Evolutionary conservation across 2,329 filamentous ascomycete genomes (phyloP).

Genomic region (Didymella segeticola): DNA sequence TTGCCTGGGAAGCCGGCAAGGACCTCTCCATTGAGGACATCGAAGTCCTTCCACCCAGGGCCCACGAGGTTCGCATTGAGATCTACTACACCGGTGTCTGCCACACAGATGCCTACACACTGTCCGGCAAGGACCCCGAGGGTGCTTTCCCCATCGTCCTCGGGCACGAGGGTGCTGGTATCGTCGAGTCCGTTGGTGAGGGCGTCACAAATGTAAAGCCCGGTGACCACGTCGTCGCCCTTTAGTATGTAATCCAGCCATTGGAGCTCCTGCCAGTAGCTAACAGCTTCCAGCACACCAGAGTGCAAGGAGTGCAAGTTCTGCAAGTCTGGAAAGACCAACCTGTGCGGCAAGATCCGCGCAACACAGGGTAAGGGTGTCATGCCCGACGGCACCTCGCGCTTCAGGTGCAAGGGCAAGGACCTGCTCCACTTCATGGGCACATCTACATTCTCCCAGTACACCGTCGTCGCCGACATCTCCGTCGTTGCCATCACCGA

Average conservation of each 20-base stretch:
- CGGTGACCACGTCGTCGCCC: conserved; percentile 78
- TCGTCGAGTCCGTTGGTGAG: conserved; percentile 72
- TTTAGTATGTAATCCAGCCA: conserved; percentile 47
- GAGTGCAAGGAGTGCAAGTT: conserved; percentile 99
- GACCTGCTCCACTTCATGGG: conserved; percentile 99
- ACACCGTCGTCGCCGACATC: conserved; percentile 98
- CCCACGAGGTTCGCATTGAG: conserved; percentile 95
- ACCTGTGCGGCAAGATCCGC: conserved; percentile 98
- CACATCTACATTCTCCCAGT: conserved; percentile 97
- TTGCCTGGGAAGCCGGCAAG: conserved; percentile 96
- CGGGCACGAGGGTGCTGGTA: conserved; percentile 52
- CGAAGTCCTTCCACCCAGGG: conserved; percentile 86
- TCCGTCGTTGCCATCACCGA: conserved; percentile 92
- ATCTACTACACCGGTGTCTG: conserved; percentile 98
- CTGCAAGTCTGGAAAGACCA: conserved; percentile 99
- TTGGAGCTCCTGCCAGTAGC: neutral
- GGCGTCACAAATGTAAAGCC: conserved; percentile 93
- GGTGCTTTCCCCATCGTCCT: conserved; percentile 58
- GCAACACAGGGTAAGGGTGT: conserved; percentile 94
- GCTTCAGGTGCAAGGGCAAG: conserved; percentile 94
- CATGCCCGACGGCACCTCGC: conserved; percentile 95
- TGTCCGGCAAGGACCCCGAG: conserved; percentile 88
- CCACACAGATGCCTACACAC: conserved; percentile 81
- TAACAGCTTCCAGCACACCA: conserved; percentile 71
- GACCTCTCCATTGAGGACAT: conserved; percentile 88